Base-by-base conservation (phyloP, 1,284 basidiomycete species). In the Stereum hirsutum region DNA sequence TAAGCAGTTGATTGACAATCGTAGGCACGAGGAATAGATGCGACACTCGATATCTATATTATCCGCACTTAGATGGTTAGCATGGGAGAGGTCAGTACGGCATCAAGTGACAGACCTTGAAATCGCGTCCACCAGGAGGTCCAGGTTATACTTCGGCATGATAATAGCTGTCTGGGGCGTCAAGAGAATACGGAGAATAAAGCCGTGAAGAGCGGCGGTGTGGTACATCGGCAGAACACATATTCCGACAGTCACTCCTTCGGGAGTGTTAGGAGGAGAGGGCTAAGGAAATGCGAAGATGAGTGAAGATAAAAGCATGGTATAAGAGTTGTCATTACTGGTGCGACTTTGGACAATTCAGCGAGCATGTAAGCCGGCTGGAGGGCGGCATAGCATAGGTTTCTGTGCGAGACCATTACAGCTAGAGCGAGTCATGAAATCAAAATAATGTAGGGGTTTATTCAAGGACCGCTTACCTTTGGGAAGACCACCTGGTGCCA, bases 391-490 rank as follows among this genome's bases (percentile, higher is more conserved):
- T 62, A 70, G 25, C 71, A 61, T 5, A 87, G 39, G 56, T 87
- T 87, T 23, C 76, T 74, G 49, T 88, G 84, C 1, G 84, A 79
- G 25, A 85, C 75, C 81, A 81, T 84, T 23, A 87, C 79, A 10
- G 73, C 84, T 87, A n/a, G 41, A 5, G 6, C n/a, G 17, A 34
- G 23, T 20, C 14, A 20, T 5, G 10, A n/a, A n/a, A n/a, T n/a
- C n/a, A n/a, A n/a, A n/a, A n/a, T n/a, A n/a, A n/a, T n/a, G n/a
- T n/a, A 31, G 28, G 7, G 10, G 19, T 20, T 2, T 19, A 10
- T 1, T 20, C 8, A 33, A 38, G n/a, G 28, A 40, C 26, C 47
- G 56, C 39, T 15, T 27, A 81, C 84, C 84, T 71, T 89, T 88
- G 0, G 85, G 84, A 3, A 79, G 60, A 2, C 85, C 85, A 45